Evolutionary conservation across 2,329 filamentous ascomycete genomes (phyloP), one percentile per base, ranked within the genome.

Genomic region (Metarhizium sp.): DNA sequence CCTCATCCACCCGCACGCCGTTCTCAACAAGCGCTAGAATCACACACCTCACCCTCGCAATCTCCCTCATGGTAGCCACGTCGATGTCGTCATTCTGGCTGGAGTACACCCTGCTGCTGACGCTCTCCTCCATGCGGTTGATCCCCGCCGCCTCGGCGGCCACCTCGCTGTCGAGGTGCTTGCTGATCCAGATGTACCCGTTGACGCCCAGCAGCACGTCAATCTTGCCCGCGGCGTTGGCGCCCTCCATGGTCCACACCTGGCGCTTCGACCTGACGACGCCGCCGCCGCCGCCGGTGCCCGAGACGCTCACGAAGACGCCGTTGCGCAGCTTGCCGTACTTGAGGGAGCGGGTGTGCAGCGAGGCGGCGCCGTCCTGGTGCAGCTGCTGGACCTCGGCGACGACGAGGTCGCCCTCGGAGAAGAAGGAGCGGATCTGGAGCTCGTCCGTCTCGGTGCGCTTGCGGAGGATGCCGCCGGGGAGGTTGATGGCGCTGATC

Each of bases 241-340:
- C 75, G 5, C 69, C 70, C 57, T 86, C 81, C 63, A 95, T 75
- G 0, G 90, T 94, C 80, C 94, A 96, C 45, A 94, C 86, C 74
- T 99, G 94, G 56, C 92, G 77, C 63, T 92, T 82, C 29, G 86
- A 84, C 53, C 94, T 78, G 34, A 95, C 90, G 1, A 97, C 91
- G 47, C 92, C 91, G 3, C 85, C 86, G 2, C 92, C 92, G 6
- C 91, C 92, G 0, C 92, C 92, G 0, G 87, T 86, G 1, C 92
- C 92, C 7, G 81, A 81, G 2, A 97, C 88, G 51, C 85, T 82
- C 54, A 94, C 80, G 67, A 99, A 97, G 3, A 95, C 79, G 3
- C 94, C 94, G 71, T 99, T 99, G 52, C 92, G 79, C 64, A 99
- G 77, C 75, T 99, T 99, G 48, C 94, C 94, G 72, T 97, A 99